phyloP scores from a whole-genome alignment of 2,329 filamentous ascomycete species.

The Cytospora piceicola region DNA sequence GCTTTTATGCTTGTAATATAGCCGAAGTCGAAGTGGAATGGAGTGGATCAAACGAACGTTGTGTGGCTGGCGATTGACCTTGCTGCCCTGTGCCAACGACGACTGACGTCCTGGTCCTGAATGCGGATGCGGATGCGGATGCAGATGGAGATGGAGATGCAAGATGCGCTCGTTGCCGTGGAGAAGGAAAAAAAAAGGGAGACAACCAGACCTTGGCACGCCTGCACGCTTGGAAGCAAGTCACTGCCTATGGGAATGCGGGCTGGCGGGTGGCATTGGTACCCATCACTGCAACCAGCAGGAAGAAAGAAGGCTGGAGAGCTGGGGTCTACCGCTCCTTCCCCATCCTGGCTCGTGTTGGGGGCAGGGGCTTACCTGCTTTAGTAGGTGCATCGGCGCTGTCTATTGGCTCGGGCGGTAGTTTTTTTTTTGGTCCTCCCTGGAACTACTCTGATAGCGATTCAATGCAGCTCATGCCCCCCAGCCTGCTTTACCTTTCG shows the following conservation, averaged over 20 bases:
- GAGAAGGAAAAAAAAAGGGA: slow-evolving; percentile 3
- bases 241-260: slow-evolving; percentile 8
- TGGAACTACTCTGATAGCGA: neutral
- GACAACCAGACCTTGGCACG: neutral
- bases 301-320: slow-evolving; percentile 11
- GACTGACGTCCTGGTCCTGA: neutral
- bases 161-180: slow-evolving; percentile 24
- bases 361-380: neutral
- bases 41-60: neutral
- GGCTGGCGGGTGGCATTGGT: slow-evolving; percentile 16
- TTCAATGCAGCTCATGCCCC: slow-evolving; percentile 25
- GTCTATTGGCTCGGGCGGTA: slow-evolving; percentile 13
- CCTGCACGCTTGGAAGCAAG: slow-evolving; percentile 1
- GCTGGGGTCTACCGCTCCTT: slow-evolving; percentile 11
- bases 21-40: neutral
- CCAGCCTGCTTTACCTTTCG: slow-evolving; percentile 18
- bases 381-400: neutral
- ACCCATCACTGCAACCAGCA: neutral
- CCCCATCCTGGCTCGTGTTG: slow-evolving; percentile 9
- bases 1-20: neutral
- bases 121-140: slow-evolving; percentile 16
- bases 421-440: slow-evolving; percentile 4
- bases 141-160: slow-evolving; percentile 8
- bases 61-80: neutral
- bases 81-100: slow-evolving; percentile 4